Base-by-base conservation (phyloP, 768 basidiomycete species). In the Leccinum truebloodii region DNA sequence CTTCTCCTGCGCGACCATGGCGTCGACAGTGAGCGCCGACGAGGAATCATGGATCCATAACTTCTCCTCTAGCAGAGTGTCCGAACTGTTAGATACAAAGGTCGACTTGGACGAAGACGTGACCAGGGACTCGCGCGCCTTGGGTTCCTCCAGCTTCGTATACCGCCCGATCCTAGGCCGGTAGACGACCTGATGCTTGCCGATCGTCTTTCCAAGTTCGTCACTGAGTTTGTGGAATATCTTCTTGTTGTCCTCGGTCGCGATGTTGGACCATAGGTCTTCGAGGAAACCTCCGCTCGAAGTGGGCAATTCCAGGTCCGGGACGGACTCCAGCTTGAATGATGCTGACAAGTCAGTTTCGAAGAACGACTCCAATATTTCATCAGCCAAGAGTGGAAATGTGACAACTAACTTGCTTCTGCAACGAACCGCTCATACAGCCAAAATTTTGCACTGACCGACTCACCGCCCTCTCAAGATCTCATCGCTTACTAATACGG, bases 301-400 rank as follows among this genome's bases (percentile, higher is more conserved):
- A 20, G 80, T 78, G 2, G 86, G 80, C 18, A 88, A 76, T 64
- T 89, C 92, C 68, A 85, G 79, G 58, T 91, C 88, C 0, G 86
- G 83, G 6, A 90, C 79, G 16, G 82, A 78, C 58, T 90, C 87
- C 35, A 97, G 79, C 63, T 86, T 83, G 84, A 97, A 98, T 3
- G 95, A 95, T 1, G 83, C 85, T 0, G 92, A 86, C 62, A 99
- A 79, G 73, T 98, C 97, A 0, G 89, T 85, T 69, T 94, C 95
- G 68, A 98, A 99, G 82, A 99, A 99, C 1, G 91, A 89, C 72
- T 99, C 97, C 26, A 99, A 83, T 28, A 98, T 81, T 72, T 98
- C 95, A 65, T 98, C 97, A 1, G 96, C 95, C 9, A 99, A 82
- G 5, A 99, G 26, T 26, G 26, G 26, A 26, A 28, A 28, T 28